Evolutionary conservation across 306 rosid species (phyloP).

Genomic region (Lathyrus oleraceus): DNA sequence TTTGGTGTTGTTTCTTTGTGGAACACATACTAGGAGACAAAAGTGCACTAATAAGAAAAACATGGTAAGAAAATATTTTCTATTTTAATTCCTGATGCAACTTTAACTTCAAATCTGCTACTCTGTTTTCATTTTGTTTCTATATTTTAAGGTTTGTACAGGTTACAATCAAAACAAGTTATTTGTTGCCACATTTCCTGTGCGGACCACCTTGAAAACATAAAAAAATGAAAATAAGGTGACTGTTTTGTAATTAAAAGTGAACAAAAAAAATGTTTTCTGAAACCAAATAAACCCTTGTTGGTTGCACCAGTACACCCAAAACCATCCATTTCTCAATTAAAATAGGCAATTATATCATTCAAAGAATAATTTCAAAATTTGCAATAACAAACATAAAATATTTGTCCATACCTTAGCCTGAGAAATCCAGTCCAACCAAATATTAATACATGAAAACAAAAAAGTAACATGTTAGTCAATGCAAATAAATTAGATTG

Average conservation of each 20-base stretch:
- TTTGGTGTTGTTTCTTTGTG: constrained; percentile 7
- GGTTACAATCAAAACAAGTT: not conserved
- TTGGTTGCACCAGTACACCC: not conserved
- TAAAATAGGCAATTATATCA: not conserved
- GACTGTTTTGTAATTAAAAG: not conserved
- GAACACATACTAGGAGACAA: not conserved
- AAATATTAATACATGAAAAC: constrained; percentile 47
- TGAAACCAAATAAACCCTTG: not conserved
- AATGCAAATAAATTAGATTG: constrained; percentile 35
- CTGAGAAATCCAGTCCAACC: constrained; percentile 51
- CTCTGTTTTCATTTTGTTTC: not conserved
- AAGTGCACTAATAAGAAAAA: constrained; percentile 11
- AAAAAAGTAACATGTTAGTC: constrained; percentile 44
- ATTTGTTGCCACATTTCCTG: not conserved
- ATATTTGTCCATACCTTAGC: constrained; percentile 65
- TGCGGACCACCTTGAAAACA: not conserved
- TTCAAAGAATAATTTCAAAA: constrained; percentile 24
- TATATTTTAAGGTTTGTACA: not conserved
- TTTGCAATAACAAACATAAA: constrained; percentile 8
- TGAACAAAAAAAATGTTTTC: not conserved
- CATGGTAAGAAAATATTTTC: not conserved
- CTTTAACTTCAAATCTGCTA: not conserved
- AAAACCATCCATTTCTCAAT: constrained; percentile 4
- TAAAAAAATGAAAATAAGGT: not conserved
- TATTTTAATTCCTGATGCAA: not conserved